Evolutionary conservation across 2,329 filamentous ascomycete species (phyloP), one percentile per base, ranked within the genome.

Genomic region (Aplosporella prunicola): DNA sequence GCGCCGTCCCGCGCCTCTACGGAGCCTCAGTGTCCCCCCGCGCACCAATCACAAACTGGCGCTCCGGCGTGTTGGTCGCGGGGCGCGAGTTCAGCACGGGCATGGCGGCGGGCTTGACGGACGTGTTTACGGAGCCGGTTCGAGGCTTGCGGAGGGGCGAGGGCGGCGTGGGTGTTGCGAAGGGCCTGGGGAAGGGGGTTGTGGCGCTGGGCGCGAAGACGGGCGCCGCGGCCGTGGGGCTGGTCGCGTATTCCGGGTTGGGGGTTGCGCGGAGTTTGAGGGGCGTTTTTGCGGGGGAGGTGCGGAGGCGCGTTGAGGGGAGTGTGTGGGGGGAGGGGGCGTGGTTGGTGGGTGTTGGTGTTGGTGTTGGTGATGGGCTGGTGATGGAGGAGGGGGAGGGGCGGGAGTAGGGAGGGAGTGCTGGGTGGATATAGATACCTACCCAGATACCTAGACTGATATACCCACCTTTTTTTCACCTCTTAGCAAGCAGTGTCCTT

Each of bases 11-110:
- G 0, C 51, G 43, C 11, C 39, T 63, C 5, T 63, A 61, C 36
- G 59, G 61, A 4, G 58, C 63, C 22, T 47, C 57, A 9, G 47
- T 55, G 2, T 46, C 49, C 20, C 45, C 57, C 5, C 49, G 61
- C 28, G 52, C 52, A 1, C 43, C 51, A 2, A 51, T 64, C 4
- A 51, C 45, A 5, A 56, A 58, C 22, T 56, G 51, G 48, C 53
- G 55, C 23, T 53, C 48, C 22, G 62, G 59, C 0, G 48, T 51
- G 1, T 31, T 43, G 1, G 51, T 56, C 0, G 61, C 50, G 2
- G 54, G 51, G 2, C 59, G 55, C 42, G 52, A 47, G 3, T 60
- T 61, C n/a, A 45, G 42, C 1, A 25, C 48, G 22, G 56, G 60
- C 0, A 50, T 63, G 28, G 44, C 40, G 1, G 52, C 57, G 10